phyloP scores from a whole-genome alignment of 306 rosid species.

The Glycine latifolia region DNA sequence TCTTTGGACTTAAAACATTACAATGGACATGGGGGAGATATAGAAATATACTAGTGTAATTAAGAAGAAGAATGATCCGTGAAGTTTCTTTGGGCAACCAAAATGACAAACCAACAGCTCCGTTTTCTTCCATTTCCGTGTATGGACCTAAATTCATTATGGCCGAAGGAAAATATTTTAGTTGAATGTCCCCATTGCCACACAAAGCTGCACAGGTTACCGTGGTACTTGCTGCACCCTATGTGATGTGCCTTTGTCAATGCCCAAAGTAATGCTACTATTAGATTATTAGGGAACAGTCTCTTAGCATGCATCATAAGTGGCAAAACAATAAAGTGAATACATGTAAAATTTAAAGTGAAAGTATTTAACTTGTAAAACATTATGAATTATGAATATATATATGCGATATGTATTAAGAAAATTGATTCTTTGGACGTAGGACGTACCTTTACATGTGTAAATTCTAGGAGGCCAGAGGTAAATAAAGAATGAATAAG shows the following conservation, averaged over 20 bases:
- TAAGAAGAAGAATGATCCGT: slow-evolving; percentile 34
- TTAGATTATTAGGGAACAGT: no score
- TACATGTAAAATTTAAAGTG: no score
- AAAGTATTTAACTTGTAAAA: no score
- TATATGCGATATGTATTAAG: no score
- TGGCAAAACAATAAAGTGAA: no score
- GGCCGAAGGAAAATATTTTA: no score
- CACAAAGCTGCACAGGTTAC: slow-evolving; percentile 32
- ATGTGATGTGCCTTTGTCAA: slow-evolving; percentile 9
- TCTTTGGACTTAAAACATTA: slow-evolving; percentile 12
- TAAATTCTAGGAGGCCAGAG: no score
- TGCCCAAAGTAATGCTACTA: not conserved
- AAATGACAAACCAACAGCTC: slow-evolving; percentile 9
- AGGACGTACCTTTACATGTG: no score
- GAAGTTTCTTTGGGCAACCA: slow-evolving; percentile 36
- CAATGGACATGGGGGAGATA: slow-evolving; percentile 24
- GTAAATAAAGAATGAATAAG: no score
- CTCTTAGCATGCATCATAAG: no score
- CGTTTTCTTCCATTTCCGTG: slow-evolving; percentile 37
- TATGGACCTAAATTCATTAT: slow-evolving; percentile 36
- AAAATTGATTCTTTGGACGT: no score
- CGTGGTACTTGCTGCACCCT: slow-evolving; percentile 40
- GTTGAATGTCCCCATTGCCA: slow-evolving; percentile 22
- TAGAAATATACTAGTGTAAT: not conserved
- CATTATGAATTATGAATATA: no score